These are phyloP conservation scores for Gymnopilus junonius DNA, from an alignment of 768 basidiomycete genomes.

Conservation along the genomic window DNA sequence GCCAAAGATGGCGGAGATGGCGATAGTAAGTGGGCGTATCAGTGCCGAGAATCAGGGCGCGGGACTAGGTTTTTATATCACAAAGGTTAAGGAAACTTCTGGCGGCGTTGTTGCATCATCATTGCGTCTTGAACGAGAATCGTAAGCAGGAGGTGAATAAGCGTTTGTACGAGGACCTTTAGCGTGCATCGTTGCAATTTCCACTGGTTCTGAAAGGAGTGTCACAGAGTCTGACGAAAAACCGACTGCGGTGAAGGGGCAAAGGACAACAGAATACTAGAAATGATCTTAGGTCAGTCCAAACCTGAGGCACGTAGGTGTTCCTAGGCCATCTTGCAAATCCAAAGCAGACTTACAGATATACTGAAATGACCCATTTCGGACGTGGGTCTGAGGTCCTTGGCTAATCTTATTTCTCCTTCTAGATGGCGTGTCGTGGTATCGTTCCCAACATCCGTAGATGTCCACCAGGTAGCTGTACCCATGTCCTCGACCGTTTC, in stretches of 20 bases:
- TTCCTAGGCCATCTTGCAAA: neutral
- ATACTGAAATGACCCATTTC: slow-evolving; percentile 56
- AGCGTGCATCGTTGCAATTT: slow-evolving; percentile 55
- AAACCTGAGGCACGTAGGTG: neutral
- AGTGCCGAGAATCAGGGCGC: neutral
- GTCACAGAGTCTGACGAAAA: slow-evolving; percentile 41
- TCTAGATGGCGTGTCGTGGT: slow-evolving; percentile 46
- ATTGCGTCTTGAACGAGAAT: slow-evolving; percentile 33
- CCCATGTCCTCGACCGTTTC: slow-evolving; percentile 49
- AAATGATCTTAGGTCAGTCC: slow-evolving; percentile 9
- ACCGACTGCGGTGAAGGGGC: slow-evolving; percentile 45
- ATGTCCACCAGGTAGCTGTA: slow-evolving; percentile 54
- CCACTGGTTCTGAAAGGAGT: slow-evolving; percentile 52
- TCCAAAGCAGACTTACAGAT: slow-evolving; percentile 39
- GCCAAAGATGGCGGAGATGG: neutral
- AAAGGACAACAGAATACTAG: slow-evolving; percentile 53
- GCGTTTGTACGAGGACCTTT: slow-evolving; percentile 53
- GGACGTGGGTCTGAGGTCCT: slow-evolving; percentile 54
- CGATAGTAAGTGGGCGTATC: neutral
- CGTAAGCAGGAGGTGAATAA: slow-evolving; percentile 57
- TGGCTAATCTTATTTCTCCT: slow-evolving; percentile 55
- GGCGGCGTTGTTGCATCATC: slow-evolving; percentile 22
- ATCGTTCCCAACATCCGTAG: slow-evolving; percentile 31
- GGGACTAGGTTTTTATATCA: neutral
- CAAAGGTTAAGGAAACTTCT: neutral